phyloP scores from a whole-genome alignment of 352 stramenopile genomes.

The Phytophthora cactorum region DNA sequence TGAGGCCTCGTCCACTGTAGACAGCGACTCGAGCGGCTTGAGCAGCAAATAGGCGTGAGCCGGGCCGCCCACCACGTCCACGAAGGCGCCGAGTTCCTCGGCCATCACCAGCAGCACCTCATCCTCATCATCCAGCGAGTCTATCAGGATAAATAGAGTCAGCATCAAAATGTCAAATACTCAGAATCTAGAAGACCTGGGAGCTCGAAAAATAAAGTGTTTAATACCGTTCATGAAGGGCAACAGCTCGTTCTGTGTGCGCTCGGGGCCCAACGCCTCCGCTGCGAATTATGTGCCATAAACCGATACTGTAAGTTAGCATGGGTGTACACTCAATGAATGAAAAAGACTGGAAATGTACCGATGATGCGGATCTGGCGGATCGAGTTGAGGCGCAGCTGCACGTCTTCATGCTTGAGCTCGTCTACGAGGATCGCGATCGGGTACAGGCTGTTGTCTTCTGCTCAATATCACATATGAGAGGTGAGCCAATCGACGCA shows the following conservation, averaged over 20 bases:
- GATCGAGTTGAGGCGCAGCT: constrained; percentile 92
- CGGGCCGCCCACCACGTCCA: constrained; percentile 91
- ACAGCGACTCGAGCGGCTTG: constrained; percentile 93
- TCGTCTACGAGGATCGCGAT: constrained; percentile 93
- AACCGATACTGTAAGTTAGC: constrained; percentile 20
- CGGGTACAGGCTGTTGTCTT: constrained; percentile 86
- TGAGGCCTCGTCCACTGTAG: constrained; percentile 94
- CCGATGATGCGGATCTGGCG: constrained; percentile 91
- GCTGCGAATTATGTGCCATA: constrained; percentile 44
- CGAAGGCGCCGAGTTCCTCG: constrained; percentile 92
- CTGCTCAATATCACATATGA: constrained; percentile 28
- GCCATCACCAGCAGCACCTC: constrained; percentile 96
- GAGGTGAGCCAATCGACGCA: constrained; percentile 2
- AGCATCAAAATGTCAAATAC: too few relatives aligned
- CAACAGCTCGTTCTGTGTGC: constrained; percentile 95
- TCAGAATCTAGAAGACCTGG: too few relatives aligned
- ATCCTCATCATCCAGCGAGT: constrained; percentile 98
- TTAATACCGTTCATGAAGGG: constrained; percentile 95
- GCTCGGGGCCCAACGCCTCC: constrained; percentile 87
- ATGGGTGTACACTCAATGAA: not conserved
- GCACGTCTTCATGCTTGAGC: constrained; percentile 92
- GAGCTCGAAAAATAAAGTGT: too few relatives aligned
- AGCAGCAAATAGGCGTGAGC: constrained; percentile 91
- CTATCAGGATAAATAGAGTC: constrained; percentile 37
- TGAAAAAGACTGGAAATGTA: constrained; percentile 31